Percentiles rank a stretch among this genome's conserved stretches.
These are phyloP conservation scores for Biscogniauxia sp. DNA, from an alignment of 2,329 filamentous ascomycete genomes.

Conservation along the genomic window DNA sequence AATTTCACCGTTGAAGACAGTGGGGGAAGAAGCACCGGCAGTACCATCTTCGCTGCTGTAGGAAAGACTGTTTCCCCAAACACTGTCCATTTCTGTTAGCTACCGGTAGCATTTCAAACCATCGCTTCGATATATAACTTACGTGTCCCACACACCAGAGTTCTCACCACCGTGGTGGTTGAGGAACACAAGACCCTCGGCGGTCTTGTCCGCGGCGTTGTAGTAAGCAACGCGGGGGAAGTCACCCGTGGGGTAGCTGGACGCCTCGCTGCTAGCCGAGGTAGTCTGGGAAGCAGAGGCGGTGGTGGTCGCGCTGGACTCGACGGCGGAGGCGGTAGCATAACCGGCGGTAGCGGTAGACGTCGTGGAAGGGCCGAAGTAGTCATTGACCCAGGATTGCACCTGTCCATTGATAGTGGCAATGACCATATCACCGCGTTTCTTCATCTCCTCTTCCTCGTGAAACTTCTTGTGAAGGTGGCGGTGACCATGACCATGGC, in stretches of 20 bases:
- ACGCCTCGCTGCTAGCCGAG: constrained; percentile 4
- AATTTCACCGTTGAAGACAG: constrained; percentile 41
- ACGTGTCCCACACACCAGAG: constrained; percentile 43
- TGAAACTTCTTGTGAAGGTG: constrained; percentile 48
- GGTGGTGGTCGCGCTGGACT: constrained; percentile 13
- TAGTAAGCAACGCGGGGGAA: constrained; percentile 47
- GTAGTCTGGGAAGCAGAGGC: constrained; percentile 12
- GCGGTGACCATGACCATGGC: constrained; percentile 50
- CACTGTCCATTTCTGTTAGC: constrained; percentile 28
- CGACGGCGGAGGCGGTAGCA: constrained; percentile 9
- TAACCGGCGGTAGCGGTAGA: constrained; percentile 16
- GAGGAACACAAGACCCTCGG: constrained; percentile 47
- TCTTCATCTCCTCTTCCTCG: constrained; percentile 38
- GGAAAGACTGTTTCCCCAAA: constrained; percentile 45
- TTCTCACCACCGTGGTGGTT: constrained; percentile 46
- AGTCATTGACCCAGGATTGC: constrained; percentile 59
- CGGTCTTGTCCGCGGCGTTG: constrained; percentile 37
- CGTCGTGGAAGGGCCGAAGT: constrained; percentile 35
- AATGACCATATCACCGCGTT: constrained; percentile 51
- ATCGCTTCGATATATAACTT: constrained; percentile 22
- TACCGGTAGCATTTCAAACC: background rate
- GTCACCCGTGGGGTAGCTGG: constrained; percentile 25
- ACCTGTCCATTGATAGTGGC: constrained; percentile 58
- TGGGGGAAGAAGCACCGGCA: constrained; percentile 37
- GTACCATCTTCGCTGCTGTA: constrained; percentile 44